phyloP scores from a whole-genome alignment of 371 early-diverging fungal genomes.

The Lichtheimia ornata region DNA sequence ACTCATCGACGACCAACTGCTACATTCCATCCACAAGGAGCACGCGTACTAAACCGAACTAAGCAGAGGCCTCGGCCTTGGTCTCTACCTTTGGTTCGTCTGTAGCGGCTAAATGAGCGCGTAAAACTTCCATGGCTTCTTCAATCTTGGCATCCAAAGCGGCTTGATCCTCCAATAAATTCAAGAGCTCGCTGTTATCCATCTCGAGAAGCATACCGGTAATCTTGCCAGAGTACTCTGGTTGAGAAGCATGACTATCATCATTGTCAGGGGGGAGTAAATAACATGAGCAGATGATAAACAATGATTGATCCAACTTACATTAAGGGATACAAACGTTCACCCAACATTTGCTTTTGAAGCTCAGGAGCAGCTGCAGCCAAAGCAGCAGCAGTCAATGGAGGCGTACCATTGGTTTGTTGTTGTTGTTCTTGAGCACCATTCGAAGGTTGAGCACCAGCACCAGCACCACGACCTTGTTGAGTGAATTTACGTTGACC shows the following conservation, averaged over 20 bases:
- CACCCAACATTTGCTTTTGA: slow-evolving; percentile 84
- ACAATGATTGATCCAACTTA: slow-evolving; percentile 13
- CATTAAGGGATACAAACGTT: slow-evolving; percentile 82
- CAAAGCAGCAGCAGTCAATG: slow-evolving; percentile 67
- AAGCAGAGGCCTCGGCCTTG: neutral
- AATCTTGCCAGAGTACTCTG: slow-evolving; percentile 81
- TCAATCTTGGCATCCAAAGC: slow-evolving; percentile 66
- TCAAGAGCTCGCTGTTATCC: slow-evolving; percentile 83
- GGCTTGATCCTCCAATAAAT: slow-evolving; percentile 68
- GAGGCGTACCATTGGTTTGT: slow-evolving; percentile 14
- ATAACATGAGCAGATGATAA: neutral
- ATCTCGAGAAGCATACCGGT: slow-evolving; percentile 95
- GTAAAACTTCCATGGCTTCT: slow-evolving; percentile 88
- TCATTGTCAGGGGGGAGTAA: neutral
- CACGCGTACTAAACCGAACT: too few relatives aligned
- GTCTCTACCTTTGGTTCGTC: slow-evolving; percentile 3
- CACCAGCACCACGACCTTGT: slow-evolving; percentile 9
- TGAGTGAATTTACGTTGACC: slow-evolving; percentile 16
- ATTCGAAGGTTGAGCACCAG: neutral
- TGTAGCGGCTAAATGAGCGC: slow-evolving; percentile 30
- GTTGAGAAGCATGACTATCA: slow-evolving; percentile 43
- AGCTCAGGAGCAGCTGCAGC: slow-evolving; percentile 68
- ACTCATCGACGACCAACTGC: too few relatives aligned
- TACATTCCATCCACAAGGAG: too few relatives aligned
- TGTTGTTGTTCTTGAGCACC: slow-evolving; percentile 18